Evolutionary conservation across 202 grass and related monocot species (phyloP), one percentile per base, ranked within the genome.

Genomic region (Bolboschoenoplectus hybrid): DNA sequence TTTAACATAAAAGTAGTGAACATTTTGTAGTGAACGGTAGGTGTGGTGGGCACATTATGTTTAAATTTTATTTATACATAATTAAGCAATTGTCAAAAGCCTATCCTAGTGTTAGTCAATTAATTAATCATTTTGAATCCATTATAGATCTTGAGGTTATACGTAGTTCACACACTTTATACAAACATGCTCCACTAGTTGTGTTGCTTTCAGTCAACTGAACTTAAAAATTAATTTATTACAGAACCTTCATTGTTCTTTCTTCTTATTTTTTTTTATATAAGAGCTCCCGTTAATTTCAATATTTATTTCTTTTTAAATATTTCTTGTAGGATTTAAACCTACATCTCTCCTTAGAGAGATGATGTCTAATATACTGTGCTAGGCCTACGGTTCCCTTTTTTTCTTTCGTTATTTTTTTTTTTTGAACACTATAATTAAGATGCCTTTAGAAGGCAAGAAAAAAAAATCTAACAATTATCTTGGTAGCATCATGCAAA

Each of bases 141-240:
- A 79, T 52, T 58, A 58, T 13, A 61, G 2, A 44, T 44, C 43
- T 44, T 26, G 26, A 44, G 17, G 19, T 72, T 72, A 72, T 19
- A 47, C 6, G 20, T 3, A n/a, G 46, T 14, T 9, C 46, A 74
- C 9, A 70, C 6, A 70, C 39, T 70, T 45, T 69, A 39, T 26
- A 6, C 1, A 70, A n/a, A 34, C 19, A 73, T 85, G 82, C 77
- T 81, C 77, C 77, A 81, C 55, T 81, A 81, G 16, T 17, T 20
- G 2, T 49, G 77, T 81, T 75, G 43, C 51, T 81, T 63, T 62
- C 77, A 44, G 9, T 81, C 77, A 63, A 9, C 77, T 4, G 8
- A 1, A 34, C 19, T 20, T 73, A 46, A n/a, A 19, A 6, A 0
- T 26, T 26, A 26, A 46, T 72, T 19, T 47, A 32, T 2, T 20